A percentile compares a stretch with the other conserved stretches of the same genome.
These are phyloP conservation scores for Draba incana DNA, from an alignment of 345 rosid species.

Conservation along the genomic window DNA sequence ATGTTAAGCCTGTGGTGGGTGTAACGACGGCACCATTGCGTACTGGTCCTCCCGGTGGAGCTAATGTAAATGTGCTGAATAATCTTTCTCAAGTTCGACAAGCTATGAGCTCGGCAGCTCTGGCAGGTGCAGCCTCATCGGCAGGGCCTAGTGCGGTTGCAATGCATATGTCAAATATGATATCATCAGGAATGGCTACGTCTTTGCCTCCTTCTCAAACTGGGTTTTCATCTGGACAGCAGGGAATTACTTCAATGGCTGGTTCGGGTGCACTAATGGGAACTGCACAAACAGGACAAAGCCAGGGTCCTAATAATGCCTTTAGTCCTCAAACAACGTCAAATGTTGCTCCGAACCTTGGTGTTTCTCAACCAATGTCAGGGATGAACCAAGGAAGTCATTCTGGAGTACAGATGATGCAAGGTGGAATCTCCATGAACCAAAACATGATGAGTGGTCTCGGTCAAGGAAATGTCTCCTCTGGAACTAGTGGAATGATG, in stretches of 20 bases:
- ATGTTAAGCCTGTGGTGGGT: constrained; percentile 78
- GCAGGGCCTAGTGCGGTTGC: constrained; percentile 84
- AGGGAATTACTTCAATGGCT: constrained; percentile 60
- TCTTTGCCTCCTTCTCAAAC: constrained; percentile 80
- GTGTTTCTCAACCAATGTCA: constrained; percentile 75
- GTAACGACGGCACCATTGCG: constrained; percentile 69
- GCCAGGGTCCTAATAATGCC: constrained; percentile 52
- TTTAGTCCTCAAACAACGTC: constrained; percentile 55
- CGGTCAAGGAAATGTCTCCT: constrained; percentile 67
- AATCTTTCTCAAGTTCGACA: constrained; percentile 90
- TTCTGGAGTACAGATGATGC: constrained; percentile 80
- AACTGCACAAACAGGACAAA: constrained; percentile 64
- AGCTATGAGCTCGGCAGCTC: constrained; percentile 83
- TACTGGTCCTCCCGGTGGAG: constrained; percentile 72
- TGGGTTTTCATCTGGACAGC: constrained; percentile 82
- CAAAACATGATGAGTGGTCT: constrained; percentile 75
- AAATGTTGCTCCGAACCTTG: constrained; percentile 67
- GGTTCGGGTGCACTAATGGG: constrained; percentile 73
- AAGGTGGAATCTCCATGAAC: constrained; percentile 73
- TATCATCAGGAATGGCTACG: constrained; percentile 80
- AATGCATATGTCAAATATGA: constrained; percentile 96
- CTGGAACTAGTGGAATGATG: constrained; percentile 80
- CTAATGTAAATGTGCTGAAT: constrained; percentile 88
- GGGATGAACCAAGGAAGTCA: constrained; percentile 86
- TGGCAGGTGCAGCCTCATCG: constrained; percentile 86